These are phyloP conservation scores for Kurtzmaniella natalensis DNA, from an alignment of 1,139 yeast species.

Conservation along the genomic window DNA sequence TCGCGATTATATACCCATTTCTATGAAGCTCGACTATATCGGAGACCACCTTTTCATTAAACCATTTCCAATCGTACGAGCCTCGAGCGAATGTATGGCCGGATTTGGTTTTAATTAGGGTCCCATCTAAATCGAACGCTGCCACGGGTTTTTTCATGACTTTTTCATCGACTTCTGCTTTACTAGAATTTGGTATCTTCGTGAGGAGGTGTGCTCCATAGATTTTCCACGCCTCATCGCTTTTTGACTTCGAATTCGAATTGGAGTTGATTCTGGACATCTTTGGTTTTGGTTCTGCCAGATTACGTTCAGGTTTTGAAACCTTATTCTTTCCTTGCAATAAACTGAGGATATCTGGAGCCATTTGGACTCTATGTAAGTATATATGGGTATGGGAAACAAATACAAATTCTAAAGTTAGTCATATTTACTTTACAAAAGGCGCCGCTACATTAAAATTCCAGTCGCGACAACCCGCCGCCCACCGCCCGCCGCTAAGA, in stretches of 20 bases:
- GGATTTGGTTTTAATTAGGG: conserved; percentile 59
- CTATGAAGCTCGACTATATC: conserved; percentile 22
- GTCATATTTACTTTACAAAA: too few species aligned
- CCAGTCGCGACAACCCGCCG: too few species aligned
- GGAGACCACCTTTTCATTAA: conserved; percentile 26
- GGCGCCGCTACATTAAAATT: too few species aligned
- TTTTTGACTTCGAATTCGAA: too few species aligned
- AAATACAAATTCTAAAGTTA: too few species aligned
- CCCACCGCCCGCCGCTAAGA: too few species aligned
- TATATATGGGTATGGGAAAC: too few species aligned
- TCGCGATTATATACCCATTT: conserved; percentile 44
- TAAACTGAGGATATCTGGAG: conserved; percentile 9
- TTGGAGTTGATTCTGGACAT: too few species aligned
- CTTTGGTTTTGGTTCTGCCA: too few species aligned
- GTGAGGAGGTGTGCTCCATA: conserved; percentile 32
- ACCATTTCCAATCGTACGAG: conserved; percentile 69
- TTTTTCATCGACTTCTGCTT: conserved; percentile 1
- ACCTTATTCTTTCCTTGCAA: conserved; percentile 8
- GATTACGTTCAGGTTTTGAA: too few species aligned
- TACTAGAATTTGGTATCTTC: conserved; percentile 26
- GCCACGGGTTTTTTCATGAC: conserved; percentile 42
- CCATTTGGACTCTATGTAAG: too few species aligned
- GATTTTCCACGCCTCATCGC: too few species aligned
- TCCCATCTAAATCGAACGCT: conserved; percentile 75
- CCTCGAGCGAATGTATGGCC: conserved; percentile 53